Evolutionary conservation across 2,329 filamentous ascomycete species (phyloP).

Genomic region (Coniochaeta prunicola): DNA sequence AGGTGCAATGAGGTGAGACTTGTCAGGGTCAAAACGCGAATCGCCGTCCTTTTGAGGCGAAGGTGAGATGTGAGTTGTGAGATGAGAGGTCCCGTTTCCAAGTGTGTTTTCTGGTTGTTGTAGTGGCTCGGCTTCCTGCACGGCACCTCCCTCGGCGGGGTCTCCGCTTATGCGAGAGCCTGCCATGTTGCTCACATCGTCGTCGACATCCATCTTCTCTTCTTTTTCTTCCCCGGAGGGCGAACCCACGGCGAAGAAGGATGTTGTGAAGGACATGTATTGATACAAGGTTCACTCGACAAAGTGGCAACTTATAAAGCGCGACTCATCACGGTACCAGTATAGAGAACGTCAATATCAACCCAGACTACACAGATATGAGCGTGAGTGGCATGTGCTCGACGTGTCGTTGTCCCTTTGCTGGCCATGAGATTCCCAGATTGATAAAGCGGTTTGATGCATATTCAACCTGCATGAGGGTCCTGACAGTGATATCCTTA

Average conservation of each 20-base stretch:
- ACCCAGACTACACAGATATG: not conserved
- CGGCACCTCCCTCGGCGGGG: not conserved
- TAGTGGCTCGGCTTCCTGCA: not conserved
- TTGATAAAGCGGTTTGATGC: not conserved
- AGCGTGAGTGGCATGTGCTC: not conserved
- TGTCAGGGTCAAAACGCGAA: not conserved
- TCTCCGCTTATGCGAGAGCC: not conserved
- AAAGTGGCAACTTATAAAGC: not conserved
- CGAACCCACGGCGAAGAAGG: not conserved
- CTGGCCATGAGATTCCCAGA: not conserved
- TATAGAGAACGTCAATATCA: not conserved
- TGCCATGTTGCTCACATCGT: not conserved
- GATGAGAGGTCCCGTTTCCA: not conserved
- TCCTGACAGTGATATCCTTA: not conserved
- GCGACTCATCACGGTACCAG: not conserved
- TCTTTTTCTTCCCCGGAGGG: not conserved
- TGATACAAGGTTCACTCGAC: not conserved
- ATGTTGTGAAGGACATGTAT: not conserved
- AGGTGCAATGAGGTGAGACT: slow-evolving; percentile 4
- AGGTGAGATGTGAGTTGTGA: not conserved
- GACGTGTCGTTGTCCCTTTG: not conserved
- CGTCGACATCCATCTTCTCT: not conserved
- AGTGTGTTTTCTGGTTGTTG: not conserved
- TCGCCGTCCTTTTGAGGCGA: not conserved
- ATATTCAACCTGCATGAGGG: not conserved